A percentile compares a stretch with the other conserved stretches of the same genome.
Conservation (phyloP, 331 rosid genomes). For the Rhamnella rubrinervis region DNA sequence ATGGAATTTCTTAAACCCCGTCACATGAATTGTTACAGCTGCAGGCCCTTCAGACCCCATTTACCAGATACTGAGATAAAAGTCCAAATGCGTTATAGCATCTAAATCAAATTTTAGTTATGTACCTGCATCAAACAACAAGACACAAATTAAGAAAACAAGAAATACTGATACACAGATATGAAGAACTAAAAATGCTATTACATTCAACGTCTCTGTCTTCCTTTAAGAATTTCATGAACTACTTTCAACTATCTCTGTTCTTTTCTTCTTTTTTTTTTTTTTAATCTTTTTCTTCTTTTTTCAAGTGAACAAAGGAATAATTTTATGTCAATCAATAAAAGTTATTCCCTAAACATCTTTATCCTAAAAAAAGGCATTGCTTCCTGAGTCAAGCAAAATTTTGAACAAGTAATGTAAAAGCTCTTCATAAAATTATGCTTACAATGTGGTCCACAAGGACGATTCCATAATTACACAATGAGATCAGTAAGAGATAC, state of each 20-base stretch:
- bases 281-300: background rate
- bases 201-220: background rate
- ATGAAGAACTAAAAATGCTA: background rate
- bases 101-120: conserved; percentile 33
- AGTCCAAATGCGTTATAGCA: conserved; percentile 27
- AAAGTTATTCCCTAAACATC: background rate
- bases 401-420: conserved; percentile 2
- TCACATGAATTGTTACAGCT: conserved; percentile 66
- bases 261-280: background rate
- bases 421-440: background rate
- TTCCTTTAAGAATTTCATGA: background rate
- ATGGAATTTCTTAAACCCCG: conserved; percentile 96
- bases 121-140: conserved; percentile 46
- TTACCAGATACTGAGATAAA: conserved; percentile 31
- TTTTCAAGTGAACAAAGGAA: background rate
- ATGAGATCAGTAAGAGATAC: background rate
- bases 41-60: conserved; percentile 99
- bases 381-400: background rate
- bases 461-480: background rate
- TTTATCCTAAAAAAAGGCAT: background rate
- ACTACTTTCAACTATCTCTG: background rate
- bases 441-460: background rate
- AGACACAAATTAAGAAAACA: conserved; percentile 13
- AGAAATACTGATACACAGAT: background rate
- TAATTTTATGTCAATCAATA: background rate